Base-by-base conservation (phyloP, 2,329 filamentous ascomycete genomes). In the Alternaria infectoria region DNA sequence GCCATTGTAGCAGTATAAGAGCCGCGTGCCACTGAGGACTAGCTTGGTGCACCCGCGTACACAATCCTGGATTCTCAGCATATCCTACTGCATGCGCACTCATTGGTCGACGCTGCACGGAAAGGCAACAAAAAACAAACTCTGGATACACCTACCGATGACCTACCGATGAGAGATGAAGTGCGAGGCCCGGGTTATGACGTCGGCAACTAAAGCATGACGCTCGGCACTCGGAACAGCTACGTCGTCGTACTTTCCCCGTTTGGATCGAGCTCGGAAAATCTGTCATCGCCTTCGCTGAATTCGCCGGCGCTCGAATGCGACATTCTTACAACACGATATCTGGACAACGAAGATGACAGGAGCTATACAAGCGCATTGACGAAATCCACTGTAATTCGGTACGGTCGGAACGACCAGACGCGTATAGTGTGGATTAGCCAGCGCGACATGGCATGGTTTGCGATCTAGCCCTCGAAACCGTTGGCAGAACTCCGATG, bases 231-330 rank as follows among this genome's bases (percentile, higher is more conserved):
- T 60, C 58, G 58, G 58, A 60, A 59, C 30, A 40, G 36, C 36
- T 40, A 40, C 36, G 7, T 30, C 17, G 19, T 61, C 45, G 58
- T 7, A 26, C 50, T 30, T 59, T 28, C 12, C 15, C 59, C 59
- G 59, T 59, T 62, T 56, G 49, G 49, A 62, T 59, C 55, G 59
- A 59, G 28, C 30, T 62, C 59, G 59, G 59, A 59, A 62, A 59
- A 36, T 17, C 23, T 49, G 40, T 59, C 30, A 36, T 43, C 49
- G 12, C 17, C 8, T 19, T 43, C 21, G 26, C 21, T 30, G 28
- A 21, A 21, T 30, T 54, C 26, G 55, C 59, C 15, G 11, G 23
- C 40, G 47, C 47, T 11, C 25, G 26, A 30, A 9, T 28, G 11
- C 49, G 23, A 23, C 49, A 46, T 26, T 36, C 10, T 21, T 17